A percentile compares a stretch with the other conserved stretches of the same genome.
These are phyloP conservation scores for Scleromitrula shiraiana DNA, from an alignment of 2,329 filamentous ascomycete genomes.

Conservation along the genomic window DNA sequence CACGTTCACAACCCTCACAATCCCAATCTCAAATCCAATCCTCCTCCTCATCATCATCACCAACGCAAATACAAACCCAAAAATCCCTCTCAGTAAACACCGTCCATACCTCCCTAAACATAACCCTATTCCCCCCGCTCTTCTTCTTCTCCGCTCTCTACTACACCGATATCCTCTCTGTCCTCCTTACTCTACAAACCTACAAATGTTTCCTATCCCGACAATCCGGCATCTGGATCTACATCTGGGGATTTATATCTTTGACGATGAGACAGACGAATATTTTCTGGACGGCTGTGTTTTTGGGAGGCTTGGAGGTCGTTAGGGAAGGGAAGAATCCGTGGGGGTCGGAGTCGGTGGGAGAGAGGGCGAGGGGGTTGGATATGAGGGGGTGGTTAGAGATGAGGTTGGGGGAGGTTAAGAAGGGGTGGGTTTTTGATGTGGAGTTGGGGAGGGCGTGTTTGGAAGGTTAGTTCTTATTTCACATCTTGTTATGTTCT, in stretches of 20 bases:
- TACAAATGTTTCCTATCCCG: conserved; percentile 50
- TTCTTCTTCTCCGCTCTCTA: conserved; percentile 97
- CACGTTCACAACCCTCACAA: too few species aligned
- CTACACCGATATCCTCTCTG: conserved; percentile 87
- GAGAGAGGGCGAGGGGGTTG: not conserved
- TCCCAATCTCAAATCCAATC: too few species aligned
- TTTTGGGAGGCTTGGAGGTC: conserved; percentile 56
- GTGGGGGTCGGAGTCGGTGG: too few species aligned
- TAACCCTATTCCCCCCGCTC: conserved; percentile 76
- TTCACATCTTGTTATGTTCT: not conserved
- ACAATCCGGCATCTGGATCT: conserved; percentile 29
- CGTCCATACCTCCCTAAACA: conserved; percentile 62
- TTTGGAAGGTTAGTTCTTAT: not conserved
- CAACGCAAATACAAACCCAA: not conserved
- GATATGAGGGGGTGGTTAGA: not conserved
- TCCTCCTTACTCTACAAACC: conserved; percentile 62
- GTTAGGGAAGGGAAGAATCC: conserved; percentile 40
- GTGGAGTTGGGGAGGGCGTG: conserved; percentile 34
- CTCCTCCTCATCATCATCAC: too few species aligned
- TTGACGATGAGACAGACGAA: conserved; percentile 88
- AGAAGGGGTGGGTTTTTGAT: conserved; percentile 48
- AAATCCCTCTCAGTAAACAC: conserved; percentile 6
- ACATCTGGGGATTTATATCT: conserved; percentile 51
- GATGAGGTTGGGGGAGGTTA: not conserved
- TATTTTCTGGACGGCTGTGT: conserved; percentile 86